These are phyloP conservation scores for Metschnikowia aberdeeniae DNA, from an alignment of 805 yeast species.

Conservation along the genomic window DNA sequence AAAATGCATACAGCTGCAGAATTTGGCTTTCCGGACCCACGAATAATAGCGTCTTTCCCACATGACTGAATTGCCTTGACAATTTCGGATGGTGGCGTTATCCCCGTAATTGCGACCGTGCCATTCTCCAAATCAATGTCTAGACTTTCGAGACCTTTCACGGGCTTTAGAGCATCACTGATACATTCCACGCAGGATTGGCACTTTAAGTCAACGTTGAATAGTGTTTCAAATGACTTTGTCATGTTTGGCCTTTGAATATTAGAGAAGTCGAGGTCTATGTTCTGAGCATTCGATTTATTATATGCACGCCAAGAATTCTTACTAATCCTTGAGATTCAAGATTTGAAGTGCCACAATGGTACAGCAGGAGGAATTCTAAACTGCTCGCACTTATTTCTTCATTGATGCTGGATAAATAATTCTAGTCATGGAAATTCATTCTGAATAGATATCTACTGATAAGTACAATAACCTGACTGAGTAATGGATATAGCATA, in stretches of 20 bases:
- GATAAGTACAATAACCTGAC: neutral
- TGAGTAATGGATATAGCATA: too few species aligned
- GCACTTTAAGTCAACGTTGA: conserved; percentile 85
- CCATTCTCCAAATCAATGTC: conserved; percentile 57
- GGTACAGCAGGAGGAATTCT: neutral
- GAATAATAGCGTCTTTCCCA: conserved; percentile 85
- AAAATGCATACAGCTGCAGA: conserved; percentile 88
- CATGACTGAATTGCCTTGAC: conserved; percentile 63
- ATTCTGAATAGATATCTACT: too few species aligned
- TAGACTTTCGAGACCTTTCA: conserved; percentile 49
- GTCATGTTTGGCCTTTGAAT: neutral
- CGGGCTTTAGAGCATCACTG: conserved; percentile 44
- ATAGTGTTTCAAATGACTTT: conserved; percentile 54
- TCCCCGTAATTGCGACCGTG: conserved; percentile 64
- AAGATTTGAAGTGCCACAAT: neutral
- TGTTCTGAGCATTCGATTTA: neutral
- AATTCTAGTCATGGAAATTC: too few species aligned
- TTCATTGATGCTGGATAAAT: too few species aligned
- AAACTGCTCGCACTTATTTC: too few species aligned
- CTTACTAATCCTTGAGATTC: neutral
- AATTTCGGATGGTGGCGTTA: conserved; percentile 70
- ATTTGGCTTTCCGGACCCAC: conserved; percentile 86
- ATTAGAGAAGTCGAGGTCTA: neutral
- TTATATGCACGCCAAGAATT: neutral
- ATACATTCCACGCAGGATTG: conserved; percentile 64